These are phyloP conservation scores for Trichomonas tenax DNA, from an alignment of 208 protist genomes.

Conservation along the genomic window DNA sequence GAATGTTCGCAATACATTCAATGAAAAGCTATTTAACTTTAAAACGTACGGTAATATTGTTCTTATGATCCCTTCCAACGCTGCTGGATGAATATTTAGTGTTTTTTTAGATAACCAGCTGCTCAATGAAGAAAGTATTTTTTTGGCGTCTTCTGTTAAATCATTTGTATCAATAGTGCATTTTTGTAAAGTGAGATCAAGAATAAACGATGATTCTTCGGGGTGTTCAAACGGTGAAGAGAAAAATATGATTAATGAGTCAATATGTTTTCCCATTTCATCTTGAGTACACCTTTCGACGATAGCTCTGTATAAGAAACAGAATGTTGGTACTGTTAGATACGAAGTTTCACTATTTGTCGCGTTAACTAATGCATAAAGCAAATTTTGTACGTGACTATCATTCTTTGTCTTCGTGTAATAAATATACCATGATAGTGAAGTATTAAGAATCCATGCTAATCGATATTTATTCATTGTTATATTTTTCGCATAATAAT, in stretches of 20 bases:
- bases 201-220: not conserved
- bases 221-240: not conserved
- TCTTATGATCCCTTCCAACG: not conserved
- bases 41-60: not conserved
- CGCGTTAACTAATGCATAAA: not conserved
- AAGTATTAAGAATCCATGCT: not conserved
- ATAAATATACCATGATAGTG: not conserved
- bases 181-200: not conserved
- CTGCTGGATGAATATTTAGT: not conserved
- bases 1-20: not conserved
- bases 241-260: not conserved
- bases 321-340: not conserved
- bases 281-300: not conserved
- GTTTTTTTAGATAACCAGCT: not conserved
- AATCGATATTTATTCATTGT: not conserved
- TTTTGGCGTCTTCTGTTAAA: not conserved
- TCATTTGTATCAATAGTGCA: not conserved
- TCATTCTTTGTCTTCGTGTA: not conserved
- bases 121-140: not conserved
- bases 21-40: not conserved
- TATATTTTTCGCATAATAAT: not conserved
- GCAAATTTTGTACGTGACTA: not conserved
- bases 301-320: not conserved
- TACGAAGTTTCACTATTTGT: not conserved
- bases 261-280: not conserved